phyloP scores from a whole-genome alignment of 2,329 filamentous ascomycete species.

The Piedraia hortae region DNA sequence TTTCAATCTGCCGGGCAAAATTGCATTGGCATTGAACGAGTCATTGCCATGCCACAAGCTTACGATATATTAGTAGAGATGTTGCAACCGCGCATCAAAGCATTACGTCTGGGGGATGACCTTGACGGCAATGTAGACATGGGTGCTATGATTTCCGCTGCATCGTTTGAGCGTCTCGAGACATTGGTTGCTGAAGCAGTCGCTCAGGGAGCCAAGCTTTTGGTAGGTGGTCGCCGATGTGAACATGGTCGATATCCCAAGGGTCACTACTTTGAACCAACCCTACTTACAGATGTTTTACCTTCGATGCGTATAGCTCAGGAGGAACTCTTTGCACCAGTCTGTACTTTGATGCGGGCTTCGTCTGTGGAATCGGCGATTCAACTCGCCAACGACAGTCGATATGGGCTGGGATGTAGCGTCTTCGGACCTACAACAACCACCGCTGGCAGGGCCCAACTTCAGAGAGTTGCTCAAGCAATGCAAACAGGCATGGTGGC shows the following conservation, averaged over 20 bases:
- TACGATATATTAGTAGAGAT: constrained; percentile 46
- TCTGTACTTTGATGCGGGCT: constrained; percentile 65
- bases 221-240: constrained; percentile 50
- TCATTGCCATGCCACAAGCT: constrained; percentile 50
- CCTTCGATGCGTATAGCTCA: constrained; percentile 64
- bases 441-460: constrained; percentile 24
- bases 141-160: constrained; percentile 66
- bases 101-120: constrained; percentile 47
- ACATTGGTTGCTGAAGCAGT: constrained; percentile 52
- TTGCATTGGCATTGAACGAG: constrained; percentile 87
- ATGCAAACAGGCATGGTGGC: constrained; percentile 73
- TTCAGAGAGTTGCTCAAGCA: constrained; percentile 35
- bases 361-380: constrained; percentile 39
- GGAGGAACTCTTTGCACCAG: constrained; percentile 75
- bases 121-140: constrained; percentile 41
- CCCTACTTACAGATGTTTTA: constrained; percentile 71
- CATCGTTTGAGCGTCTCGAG: constrained; percentile 51
- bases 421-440: constrained; percentile 40
- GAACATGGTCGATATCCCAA: constrained; percentile 42
- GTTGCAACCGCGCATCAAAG: constrained; percentile 45
- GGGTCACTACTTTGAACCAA: constrained; percentile 82
- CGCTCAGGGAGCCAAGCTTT: constrained; percentile 45
- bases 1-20: constrained; percentile 95
- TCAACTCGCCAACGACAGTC: constrained; percentile 49
- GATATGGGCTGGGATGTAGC: constrained; percentile 65